A percentile compares a stretch with the other conserved stretches of the same genome.
phyloP scores from a whole-genome alignment of 176 grass and related monocot species.

The Aegilops longissima region DNA sequence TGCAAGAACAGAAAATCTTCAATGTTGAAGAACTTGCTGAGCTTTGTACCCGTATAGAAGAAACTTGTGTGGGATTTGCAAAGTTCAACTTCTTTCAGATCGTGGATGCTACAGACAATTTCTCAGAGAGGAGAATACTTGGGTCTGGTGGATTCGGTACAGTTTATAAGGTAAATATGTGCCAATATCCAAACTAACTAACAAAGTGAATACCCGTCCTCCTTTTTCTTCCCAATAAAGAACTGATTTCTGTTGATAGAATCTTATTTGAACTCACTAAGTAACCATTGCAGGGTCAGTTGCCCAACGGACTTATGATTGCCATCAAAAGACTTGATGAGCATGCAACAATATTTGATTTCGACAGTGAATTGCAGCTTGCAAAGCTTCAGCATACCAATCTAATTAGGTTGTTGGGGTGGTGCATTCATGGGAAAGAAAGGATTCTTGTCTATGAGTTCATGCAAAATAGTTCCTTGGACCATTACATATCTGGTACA shows the following conservation, averaged over 20 bases:
- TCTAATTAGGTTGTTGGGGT: conserved; percentile 32
- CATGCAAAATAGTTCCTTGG: conserved; percentile 19
- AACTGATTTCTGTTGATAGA: background rate
- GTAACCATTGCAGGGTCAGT: conserved; percentile 27
- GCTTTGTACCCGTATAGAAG: conserved; percentile 24
- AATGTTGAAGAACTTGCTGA: conserved; percentile 3
- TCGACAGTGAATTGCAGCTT: conserved; percentile 33
- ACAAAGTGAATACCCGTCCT: background rate
- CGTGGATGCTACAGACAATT: conserved; percentile 36
- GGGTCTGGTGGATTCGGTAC: conserved; percentile 32
- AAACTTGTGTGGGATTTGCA: conserved; percentile 28
- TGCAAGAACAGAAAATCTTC: conserved; percentile 27
- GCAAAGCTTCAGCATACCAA: conserved; percentile 38
- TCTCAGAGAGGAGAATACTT: conserved; percentile 10
- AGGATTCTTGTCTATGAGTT: conserved; percentile 32
- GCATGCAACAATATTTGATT: conserved; percentile 26
- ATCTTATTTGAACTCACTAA: background rate
- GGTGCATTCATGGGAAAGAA: conserved; percentile 40
- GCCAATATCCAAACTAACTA: background rate
- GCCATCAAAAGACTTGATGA: conserved; percentile 40
- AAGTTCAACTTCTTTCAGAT: conserved; percentile 36
- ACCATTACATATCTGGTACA: conserved; percentile 13
- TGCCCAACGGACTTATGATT: conserved; percentile 22
- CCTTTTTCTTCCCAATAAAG: background rate
- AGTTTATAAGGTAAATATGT: conserved; percentile 46